Percentiles rank a stretch among this genome's conserved stretches.
These are phyloP conservation scores for Teunomyces atbi DNA, from an alignment of 805 yeast genomes.

Conservation along the genomic window DNA sequence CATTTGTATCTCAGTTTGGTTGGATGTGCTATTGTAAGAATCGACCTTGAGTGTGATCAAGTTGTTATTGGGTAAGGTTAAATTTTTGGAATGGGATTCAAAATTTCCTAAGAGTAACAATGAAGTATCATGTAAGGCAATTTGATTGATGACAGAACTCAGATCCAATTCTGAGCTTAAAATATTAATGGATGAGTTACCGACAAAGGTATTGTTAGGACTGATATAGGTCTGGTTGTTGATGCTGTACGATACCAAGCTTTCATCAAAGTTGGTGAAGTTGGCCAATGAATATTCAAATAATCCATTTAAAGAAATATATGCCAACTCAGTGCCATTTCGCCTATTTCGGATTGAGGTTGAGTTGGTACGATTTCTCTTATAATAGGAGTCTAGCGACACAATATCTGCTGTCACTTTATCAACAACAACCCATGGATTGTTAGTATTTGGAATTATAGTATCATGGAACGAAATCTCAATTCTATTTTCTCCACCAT, in stretches of 20 bases:
- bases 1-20: conserved; percentile 22
- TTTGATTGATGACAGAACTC: conserved; percentile 34
- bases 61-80: conserved; percentile 25
- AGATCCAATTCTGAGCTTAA: conserved; percentile 29
- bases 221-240: conserved; percentile 23
- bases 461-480: conserved; percentile 25
- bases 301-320: conserved; percentile 62
- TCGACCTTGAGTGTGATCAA: conserved; percentile 26
- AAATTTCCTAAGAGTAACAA: conserved; percentile 51
- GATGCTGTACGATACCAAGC: conserved; percentile 20
- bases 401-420: conserved; percentile 52
- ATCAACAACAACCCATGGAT: conserved; percentile 67
- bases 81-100: conserved; percentile 28
- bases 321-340: conserved; percentile 14
- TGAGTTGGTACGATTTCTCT: conserved; percentile 24
- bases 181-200: conserved; percentile 38
- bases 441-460: conserved; percentile 16
- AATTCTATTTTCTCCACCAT: conserved; percentile 35
- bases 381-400: conserved; percentile 42
- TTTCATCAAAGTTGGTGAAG: conserved; percentile 43
- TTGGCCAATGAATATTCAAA: conserved; percentile 79
- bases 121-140: conserved; percentile 27
- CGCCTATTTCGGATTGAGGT: conserved; percentile 13
- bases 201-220: conserved; percentile 35
- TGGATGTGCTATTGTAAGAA: conserved; percentile 31